Percentiles rank a stretch among this genome's conserved stretches.
These are phyloP conservation scores for Yamadazyma tumulicola DNA, from an alignment of 805 yeast species.

Conservation along the genomic window DNA sequence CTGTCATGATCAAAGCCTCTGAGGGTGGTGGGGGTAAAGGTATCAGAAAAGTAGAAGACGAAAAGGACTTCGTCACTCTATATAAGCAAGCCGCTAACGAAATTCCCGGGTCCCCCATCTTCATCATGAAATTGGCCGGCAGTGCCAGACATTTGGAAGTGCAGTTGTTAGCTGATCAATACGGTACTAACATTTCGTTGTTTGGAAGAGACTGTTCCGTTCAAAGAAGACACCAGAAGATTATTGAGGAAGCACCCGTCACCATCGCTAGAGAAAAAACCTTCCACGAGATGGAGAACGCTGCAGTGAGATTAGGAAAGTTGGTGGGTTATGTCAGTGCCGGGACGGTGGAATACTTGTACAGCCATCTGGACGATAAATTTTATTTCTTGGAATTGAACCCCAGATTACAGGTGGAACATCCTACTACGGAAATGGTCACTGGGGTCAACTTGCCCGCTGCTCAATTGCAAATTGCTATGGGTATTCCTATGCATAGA, in stretches of 20 bases:
- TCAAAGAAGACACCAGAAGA: constrained; percentile 98
- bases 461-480: constrained; percentile 97
- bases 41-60: constrained; percentile 90
- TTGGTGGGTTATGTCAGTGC: constrained; percentile 98
- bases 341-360: constrained; percentile 97
- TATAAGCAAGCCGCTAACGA: constrained; percentile 95
- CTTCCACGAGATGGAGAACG: constrained; percentile 88
- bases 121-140: constrained; percentile 96
- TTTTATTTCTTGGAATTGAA: constrained; percentile 95
- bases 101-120: constrained; percentile 98
- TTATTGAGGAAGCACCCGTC: constrained; percentile 99
- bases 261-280: constrained; percentile 87
- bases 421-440: constrained; percentile 99
- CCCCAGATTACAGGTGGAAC: constrained; percentile 99
- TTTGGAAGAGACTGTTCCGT: constrained; percentile 99
- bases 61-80: constrained; percentile 68
- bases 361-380: constrained; percentile 90
- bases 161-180: constrained; percentile 95
- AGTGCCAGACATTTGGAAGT: constrained; percentile 98
- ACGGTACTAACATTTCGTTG: constrained; percentile 93
- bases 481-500: constrained; percentile 98
- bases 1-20: constrained; percentile 98
- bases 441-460: constrained; percentile 98
- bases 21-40: constrained; percentile 99
- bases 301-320: constrained; percentile 95